Evolutionary conservation across 176 grass and related monocot species (phyloP), one percentile per base, ranked within the genome.

Genomic region (Raddia distichophylla): DNA sequence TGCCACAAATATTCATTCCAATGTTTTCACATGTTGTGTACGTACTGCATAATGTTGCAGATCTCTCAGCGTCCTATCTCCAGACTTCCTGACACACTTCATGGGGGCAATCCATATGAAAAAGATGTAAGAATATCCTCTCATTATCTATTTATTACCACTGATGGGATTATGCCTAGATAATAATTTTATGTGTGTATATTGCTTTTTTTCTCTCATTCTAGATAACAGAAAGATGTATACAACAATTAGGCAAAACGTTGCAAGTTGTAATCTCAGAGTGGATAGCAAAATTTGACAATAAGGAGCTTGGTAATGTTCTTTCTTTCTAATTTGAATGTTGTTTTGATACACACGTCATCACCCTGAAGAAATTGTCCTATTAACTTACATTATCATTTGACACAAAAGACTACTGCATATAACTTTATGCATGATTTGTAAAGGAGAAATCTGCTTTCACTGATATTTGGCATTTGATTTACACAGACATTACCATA

Each of bases 201-300:
- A 64, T 66, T 78, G 60, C 64, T 34, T 55, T 72, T 78, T 87
- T n/a, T 73, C 85, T 85, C 53, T 88, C 37, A 2, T 82, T 90
- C 67, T 75, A 95, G 93, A 87, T 99, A 77, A 99, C 96, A 82
- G 91, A 95, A 89, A 91, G 89, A 76, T 99, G 96, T 60, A 91
- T 99, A 91, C 89, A 90, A 42, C 82, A 87, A 71, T 91, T 89
- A 82, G 93, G 93, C 45, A 93, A 83, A 86, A 80, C 93, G n/a
- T 83, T 95, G 80, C 93, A 93, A 80, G 93, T 72, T 85, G 42
- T 99, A 73, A 93, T 99, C 62, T 95, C 87, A 12, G 93, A 99
- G 75, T 93, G 89, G 93, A 88, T 95, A 77, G 65, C 79, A 40
- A 99, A 99, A 75, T 99, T 99, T 86, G 89, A 87, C 69, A 95